Evolutionary conservation across 2,329 filamentous ascomycete species (phyloP), one percentile per base, ranked within the genome.

Genomic region (Beauveria asiatica): DNA sequence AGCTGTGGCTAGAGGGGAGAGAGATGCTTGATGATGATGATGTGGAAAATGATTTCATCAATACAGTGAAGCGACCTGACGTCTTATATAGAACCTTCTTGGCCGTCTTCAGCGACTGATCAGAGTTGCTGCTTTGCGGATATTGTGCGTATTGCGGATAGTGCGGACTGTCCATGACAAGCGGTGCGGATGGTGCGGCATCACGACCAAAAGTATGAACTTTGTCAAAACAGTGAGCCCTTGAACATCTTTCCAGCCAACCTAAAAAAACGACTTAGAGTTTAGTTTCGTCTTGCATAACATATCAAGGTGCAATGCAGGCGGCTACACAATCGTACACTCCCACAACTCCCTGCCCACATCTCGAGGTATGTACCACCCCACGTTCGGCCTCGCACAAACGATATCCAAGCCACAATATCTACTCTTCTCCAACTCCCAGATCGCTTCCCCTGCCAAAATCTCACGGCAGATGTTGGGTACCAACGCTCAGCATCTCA

Each of bases 61-160:
- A 17, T 41, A 9, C 16, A 8, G 2, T 17, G 30, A 11, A 39
- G 44, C 25, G 21, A 11, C 27, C 44, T 41, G 27, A 4, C 33
- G 13, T 49, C 16, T 41, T 53, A 54, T 57, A 57, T 49, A 50
- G 3, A 44, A 27, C 23, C 50, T 33, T 17, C 19, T n/a, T 49
- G 11, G 13, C 46, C 30, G 10, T 25, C 17, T 8, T 21, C 17
- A 9, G 6, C 49, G 49, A 59, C 49, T 53, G 46, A 59, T 39
- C 45, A 27, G 37, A 58, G 46, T n/a, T 19, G 48, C n/a, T 44
- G 48, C 37, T 42, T 33, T 37, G 57, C 57, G 57, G 37, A 45
- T 45, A 46, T 57, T 45, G 44, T 10, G 54, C 19, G 54, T 52
- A 54, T 42, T 60, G 58, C 58, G 58, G 58, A 60, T 55, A 60